These are phyloP conservation scores for Cornus florida DNA, from an alignment of 148 eudicot species.

Conservation along the genomic window DNA sequence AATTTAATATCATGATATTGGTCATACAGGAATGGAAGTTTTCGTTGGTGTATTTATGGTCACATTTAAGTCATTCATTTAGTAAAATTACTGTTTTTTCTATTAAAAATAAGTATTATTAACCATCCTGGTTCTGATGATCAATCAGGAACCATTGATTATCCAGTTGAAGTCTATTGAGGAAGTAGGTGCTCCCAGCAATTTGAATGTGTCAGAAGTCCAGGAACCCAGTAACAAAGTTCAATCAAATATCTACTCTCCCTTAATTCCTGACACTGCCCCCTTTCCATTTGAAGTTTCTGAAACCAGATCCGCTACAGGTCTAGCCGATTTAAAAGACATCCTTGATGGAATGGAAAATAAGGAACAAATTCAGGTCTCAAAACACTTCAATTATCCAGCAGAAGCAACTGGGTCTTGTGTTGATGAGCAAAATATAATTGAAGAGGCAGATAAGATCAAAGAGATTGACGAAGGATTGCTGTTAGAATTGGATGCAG, in stretches of 20 bases:
- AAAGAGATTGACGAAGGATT: conserved; percentile 67
- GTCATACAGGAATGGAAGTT: background rate
- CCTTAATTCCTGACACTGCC: conserved; percentile 11
- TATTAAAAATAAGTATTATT: background rate
- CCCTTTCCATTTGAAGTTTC: conserved; percentile 17
- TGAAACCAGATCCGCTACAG: conserved; percentile 14
- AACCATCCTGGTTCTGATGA: conserved; percentile 12
- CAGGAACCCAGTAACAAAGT: conserved; percentile 24
- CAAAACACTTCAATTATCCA: conserved; percentile 15
- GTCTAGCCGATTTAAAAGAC: conserved; percentile 9
- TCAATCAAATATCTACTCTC: conserved; percentile 14
- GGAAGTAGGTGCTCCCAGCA: conserved; percentile 26
- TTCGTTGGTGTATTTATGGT: background rate
- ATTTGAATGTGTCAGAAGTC: conserved; percentile 19
- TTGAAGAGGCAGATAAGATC: conserved; percentile 40
- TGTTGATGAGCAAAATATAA: conserved; percentile 25
- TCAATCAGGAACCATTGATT: conserved; percentile 36
- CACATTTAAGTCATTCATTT: background rate
- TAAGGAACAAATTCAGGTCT: background rate
- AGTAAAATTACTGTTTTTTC: too few relatives aligned
- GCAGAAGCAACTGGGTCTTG: conserved; percentile 21
- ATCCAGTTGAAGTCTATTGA: conserved; percentile 20
- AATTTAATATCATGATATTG: background rate
- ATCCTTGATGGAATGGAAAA: conserved; percentile 7
- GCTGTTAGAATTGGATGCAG: conserved; percentile 69